Evolutionary conservation across 768 basidiomycete genomes (phyloP).

Genomic region (Dendrothele bispora): DNA sequence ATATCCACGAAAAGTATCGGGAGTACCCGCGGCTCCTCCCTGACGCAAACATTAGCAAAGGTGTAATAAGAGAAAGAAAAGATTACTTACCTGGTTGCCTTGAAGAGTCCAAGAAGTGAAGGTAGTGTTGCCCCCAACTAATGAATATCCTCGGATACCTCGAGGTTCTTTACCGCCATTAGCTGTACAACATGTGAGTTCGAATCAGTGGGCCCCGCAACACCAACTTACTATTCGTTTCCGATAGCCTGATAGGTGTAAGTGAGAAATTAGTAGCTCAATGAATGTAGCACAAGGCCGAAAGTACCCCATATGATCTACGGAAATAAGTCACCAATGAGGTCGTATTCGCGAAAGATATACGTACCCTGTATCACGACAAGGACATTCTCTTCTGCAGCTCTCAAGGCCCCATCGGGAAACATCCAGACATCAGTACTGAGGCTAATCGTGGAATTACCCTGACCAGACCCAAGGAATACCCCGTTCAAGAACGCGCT

Average conservation of each 20-base stretch:
- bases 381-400: slow-evolving; percentile 42
- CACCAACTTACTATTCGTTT: slow-evolving; percentile 41
- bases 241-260: slow-evolving; percentile 43
- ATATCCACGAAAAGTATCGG: slow-evolving; percentile 48
- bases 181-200: slow-evolving; percentile 31
- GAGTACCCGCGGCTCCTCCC: slow-evolving; percentile 39
- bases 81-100: slow-evolving; percentile 36
- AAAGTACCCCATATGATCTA: slow-evolving; percentile 57
- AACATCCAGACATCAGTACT: slow-evolving; percentile 44
- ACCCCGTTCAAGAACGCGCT: slow-evolving; percentile 49
- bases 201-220: too few relatives aligned
- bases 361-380: slow-evolving; percentile 33
- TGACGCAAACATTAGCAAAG: slow-evolving; percentile 8
- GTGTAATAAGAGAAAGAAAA: too few relatives aligned
- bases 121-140: slow-evolving; percentile 38
- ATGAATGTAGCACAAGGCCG: too few relatives aligned
- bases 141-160: slow-evolving; percentile 44
- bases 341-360: too few relatives aligned
- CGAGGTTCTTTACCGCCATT: slow-evolving; percentile 51
- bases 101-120: slow-evolving; percentile 42
- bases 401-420: slow-evolving; percentile 30
- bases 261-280: too few relatives aligned
- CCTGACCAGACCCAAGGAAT: slow-evolving; percentile 50
- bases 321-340: not conserved
- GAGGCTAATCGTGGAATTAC: slow-evolving; percentile 39